Evolutionary conservation across 257 asterid species (phyloP).

Genomic region (Gentiana macrophylla): DNA sequence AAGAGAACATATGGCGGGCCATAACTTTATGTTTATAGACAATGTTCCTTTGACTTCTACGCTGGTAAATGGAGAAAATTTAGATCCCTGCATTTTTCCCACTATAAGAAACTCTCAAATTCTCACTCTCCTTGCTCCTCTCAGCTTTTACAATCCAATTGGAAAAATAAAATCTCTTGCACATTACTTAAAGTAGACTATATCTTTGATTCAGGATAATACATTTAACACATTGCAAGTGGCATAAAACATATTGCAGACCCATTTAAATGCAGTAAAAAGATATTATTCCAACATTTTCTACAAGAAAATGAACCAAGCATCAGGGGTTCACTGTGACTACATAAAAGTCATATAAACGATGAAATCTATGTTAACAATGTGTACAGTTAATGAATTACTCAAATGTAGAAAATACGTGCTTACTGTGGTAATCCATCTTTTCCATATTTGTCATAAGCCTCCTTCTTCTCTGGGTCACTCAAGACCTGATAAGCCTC

Average conservation of each 20-base stretch:
- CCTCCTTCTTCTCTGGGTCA: constrained; percentile 59
- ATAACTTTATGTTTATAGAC: too few species aligned
- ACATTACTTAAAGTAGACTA: too few species aligned
- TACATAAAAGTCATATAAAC: background rate
- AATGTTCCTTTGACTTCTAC: too few species aligned
- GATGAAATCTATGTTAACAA: background rate
- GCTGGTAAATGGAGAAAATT: too few species aligned
- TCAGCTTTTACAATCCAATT: too few species aligned
- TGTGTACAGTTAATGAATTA: background rate
- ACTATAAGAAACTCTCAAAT: too few species aligned
- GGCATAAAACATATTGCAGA: background rate
- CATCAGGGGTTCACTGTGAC: background rate
- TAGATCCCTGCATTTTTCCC: too few species aligned
- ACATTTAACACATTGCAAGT: too few species aligned
- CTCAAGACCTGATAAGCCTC: constrained; percentile 88
- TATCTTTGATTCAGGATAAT: too few species aligned
- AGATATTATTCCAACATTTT: background rate
- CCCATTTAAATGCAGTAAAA: background rate
- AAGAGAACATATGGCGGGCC: too few species aligned
- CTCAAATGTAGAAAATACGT: background rate
- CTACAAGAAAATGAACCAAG: background rate
- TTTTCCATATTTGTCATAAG: constrained; percentile 59
- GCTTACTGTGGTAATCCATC: constrained; percentile 56
- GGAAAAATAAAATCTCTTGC: too few species aligned
- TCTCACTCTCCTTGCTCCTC: too few species aligned